Evolutionary conservation across 345 rosid genomes (phyloP).

Genomic region (Rhizophora apiculata): DNA sequence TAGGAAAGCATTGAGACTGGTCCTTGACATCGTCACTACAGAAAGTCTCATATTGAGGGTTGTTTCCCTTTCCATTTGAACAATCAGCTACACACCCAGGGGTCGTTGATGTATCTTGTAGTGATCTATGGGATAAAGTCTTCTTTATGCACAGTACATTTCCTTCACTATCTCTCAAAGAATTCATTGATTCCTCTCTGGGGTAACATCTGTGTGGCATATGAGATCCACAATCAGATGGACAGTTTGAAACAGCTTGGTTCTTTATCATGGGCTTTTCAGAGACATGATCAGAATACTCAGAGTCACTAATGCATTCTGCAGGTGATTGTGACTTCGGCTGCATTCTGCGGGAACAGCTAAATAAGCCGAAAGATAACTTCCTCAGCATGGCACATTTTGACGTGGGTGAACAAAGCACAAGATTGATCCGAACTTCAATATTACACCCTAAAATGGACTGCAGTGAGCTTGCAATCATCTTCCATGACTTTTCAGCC

Average conservation of each 20-base stretch:
- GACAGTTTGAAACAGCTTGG: constrained; percentile 27
- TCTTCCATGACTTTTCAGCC: constrained; percentile 96
- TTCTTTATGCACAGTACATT: constrained; percentile 57
- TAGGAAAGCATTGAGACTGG: constrained; percentile 44
- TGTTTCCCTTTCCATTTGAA: constrained; percentile 26
- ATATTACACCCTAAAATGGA: constrained; percentile 74
- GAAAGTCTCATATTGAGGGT: constrained; percentile 12
- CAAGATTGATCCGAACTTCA: constrained; percentile 73
- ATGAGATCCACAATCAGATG: constrained; percentile 37
- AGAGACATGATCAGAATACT: constrained; percentile 39
- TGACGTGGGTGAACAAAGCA: constrained; percentile 40
- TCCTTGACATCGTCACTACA: constrained; percentile 30
- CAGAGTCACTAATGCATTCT: constrained; percentile 40
- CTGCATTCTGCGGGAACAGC: constrained; percentile 66
- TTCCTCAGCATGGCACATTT: constrained; percentile 50
- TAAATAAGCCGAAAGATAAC: constrained; percentile 59
- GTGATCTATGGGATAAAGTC: constrained; percentile 34
- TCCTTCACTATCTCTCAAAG: constrained; percentile 74
- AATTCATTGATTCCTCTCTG: constrained; percentile 34
- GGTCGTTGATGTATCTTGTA: constrained; percentile 24
- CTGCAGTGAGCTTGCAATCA: constrained; percentile 81
- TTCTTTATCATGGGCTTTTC: constrained; percentile 44
- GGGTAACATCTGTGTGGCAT: constrained; percentile 27
- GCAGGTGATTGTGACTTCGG: constrained; percentile 40
- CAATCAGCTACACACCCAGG: constrained; percentile 27